Percentiles rank a stretch among this genome's conserved stretches.
These are phyloP conservation scores for Pseudoturritis turrita DNA, from an alignment of 345 rosid species.

Conservation along the genomic window DNA sequence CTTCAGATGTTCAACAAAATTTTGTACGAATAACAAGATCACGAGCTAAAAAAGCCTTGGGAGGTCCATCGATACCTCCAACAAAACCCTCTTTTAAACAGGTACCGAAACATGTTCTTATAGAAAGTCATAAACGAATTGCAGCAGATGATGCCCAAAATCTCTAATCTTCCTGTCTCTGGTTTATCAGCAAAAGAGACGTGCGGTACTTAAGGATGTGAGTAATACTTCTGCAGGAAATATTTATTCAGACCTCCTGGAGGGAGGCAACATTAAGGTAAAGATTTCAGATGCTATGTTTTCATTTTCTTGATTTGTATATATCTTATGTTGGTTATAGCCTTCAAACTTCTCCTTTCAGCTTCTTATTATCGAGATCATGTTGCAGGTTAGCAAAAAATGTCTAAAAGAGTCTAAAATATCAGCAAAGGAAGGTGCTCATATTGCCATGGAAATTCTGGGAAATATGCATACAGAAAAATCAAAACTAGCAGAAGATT, in stretches of 20 bases:
- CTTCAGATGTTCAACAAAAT: slow-evolving; percentile 37
- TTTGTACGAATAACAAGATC: slow-evolving; percentile 61
- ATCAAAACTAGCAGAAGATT: slow-evolving; percentile 59
- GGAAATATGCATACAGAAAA: slow-evolving; percentile 47
- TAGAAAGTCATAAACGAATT: slow-evolving; percentile 42
- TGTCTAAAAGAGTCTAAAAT: slow-evolving; percentile 32
- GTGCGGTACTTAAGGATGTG: slow-evolving; percentile 78
- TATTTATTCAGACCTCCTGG: slow-evolving; percentile 29
- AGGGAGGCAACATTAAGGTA: slow-evolving; percentile 50
- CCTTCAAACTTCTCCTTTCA: not conserved
- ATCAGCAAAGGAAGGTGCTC: slow-evolving; percentile 27
- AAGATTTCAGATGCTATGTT: slow-evolving; percentile 7
- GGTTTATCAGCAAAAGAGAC: slow-evolving; percentile 58
- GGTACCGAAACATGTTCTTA: slow-evolving; percentile 46
- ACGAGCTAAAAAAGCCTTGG: slow-evolving; percentile 55
- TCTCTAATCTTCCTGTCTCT: slow-evolving; percentile 29
- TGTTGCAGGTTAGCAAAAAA: slow-evolving; percentile 45
- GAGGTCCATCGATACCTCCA: slow-evolving; percentile 48
- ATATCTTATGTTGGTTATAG: not conserved
- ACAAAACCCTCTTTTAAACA: slow-evolving; percentile 60
- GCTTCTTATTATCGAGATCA: slow-evolving; percentile 13
- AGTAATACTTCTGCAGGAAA: slow-evolving; percentile 41
- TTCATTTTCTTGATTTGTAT: slow-evolving; percentile 3
- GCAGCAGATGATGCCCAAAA: slow-evolving; percentile 44
- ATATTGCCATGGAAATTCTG: slow-evolving; percentile 33